phyloP scores from a whole-genome alignment of 2,329 filamentous ascomycete species.

The Aureobasidium leucospermi region DNA sequence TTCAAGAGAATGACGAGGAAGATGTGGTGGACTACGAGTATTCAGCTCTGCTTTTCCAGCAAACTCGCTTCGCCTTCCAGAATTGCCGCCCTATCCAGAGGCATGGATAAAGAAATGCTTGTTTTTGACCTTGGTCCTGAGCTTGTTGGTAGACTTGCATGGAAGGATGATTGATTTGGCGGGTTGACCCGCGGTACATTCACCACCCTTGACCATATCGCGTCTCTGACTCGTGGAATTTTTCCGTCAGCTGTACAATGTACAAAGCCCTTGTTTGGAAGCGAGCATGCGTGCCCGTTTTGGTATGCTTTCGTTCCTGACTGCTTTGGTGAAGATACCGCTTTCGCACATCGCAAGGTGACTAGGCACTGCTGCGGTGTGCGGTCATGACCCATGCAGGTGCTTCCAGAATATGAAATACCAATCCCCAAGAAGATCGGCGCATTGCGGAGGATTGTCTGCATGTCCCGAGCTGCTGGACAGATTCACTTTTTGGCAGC shows the following conservation, averaged over 20 bases:
- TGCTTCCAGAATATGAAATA: neutral
- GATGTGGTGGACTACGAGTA: no score
- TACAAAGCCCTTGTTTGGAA: neutral
- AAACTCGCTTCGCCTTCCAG: neutral
- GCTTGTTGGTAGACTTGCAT: neutral
- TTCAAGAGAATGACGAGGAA: no score
- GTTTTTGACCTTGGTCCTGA: neutral
- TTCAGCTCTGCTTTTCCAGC: neutral
- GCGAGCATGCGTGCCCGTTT: neutral
- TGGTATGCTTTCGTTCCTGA: neutral
- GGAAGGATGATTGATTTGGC: neutral
- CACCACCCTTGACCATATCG: neutral
- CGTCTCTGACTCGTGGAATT: neutral
- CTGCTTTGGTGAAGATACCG: neutral
- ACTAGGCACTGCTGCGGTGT: neutral
- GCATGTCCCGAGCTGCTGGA: neutral
- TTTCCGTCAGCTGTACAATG: neutral
- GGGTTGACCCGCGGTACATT: neutral
- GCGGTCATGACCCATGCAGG: neutral
- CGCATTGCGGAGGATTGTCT: neutral
- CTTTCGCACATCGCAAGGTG: neutral
- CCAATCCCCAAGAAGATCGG: neutral
- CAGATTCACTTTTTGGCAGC: neutral
- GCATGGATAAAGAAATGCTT: neutral
- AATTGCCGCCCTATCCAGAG: neutral